phyloP scores from a whole-genome alignment of 2,329 filamentous ascomycete species.

The Polytolypa hystricis region DNA sequence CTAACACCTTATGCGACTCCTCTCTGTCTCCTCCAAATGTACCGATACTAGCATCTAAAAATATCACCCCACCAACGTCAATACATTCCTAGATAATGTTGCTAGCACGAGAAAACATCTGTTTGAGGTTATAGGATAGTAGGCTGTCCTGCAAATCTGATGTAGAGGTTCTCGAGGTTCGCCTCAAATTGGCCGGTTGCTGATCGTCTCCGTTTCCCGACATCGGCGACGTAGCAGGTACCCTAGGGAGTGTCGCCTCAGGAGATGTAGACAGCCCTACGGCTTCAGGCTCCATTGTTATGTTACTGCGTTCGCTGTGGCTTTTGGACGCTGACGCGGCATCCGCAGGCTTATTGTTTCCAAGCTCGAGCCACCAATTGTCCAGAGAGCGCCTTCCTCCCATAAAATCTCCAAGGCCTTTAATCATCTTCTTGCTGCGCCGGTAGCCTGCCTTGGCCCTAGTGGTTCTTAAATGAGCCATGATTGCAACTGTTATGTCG shows the following conservation, averaged over 20 bases:
- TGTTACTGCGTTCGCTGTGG: slow-evolving; percentile 12
- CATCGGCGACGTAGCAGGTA: background rate
- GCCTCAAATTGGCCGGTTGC: background rate
- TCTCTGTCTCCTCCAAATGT: slow-evolving; percentile 10
- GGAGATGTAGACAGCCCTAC: background rate
- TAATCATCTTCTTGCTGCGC: background rate
- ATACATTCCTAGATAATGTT: slow-evolving; percentile 34
- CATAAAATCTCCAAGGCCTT: slow-evolving; percentile 18
- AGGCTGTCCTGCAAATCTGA: slow-evolving; percentile 8
- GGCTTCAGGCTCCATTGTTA: background rate
- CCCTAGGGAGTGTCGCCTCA: background rate
- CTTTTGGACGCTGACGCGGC: slow-evolving; percentile 14
- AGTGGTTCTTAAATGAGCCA: slow-evolving; percentile 47
- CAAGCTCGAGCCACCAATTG: slow-evolving; percentile 15
- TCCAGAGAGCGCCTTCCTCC: slow-evolving; percentile 31
- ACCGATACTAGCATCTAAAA: slow-evolving; percentile 20
- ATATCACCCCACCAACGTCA: slow-evolving; percentile 29
- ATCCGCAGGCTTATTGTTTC: slow-evolving; percentile 11
- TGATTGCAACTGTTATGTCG: slow-evolving; percentile 46
- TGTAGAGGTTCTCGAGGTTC: slow-evolving; percentile 5
- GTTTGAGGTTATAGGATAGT: slow-evolving; percentile 10
- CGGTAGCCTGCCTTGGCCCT: slow-evolving; percentile 20
- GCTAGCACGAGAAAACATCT: slow-evolving; percentile 35
- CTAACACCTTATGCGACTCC: slow-evolving; percentile 9
- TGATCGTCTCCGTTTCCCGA: background rate